Percentiles rank a stretch among this genome's conserved stretches.
Evolutionary conservation across 192 early-diverging fungal genomes (phyloP).

Genomic region (Ramicandelaber brevisporus): DNA sequence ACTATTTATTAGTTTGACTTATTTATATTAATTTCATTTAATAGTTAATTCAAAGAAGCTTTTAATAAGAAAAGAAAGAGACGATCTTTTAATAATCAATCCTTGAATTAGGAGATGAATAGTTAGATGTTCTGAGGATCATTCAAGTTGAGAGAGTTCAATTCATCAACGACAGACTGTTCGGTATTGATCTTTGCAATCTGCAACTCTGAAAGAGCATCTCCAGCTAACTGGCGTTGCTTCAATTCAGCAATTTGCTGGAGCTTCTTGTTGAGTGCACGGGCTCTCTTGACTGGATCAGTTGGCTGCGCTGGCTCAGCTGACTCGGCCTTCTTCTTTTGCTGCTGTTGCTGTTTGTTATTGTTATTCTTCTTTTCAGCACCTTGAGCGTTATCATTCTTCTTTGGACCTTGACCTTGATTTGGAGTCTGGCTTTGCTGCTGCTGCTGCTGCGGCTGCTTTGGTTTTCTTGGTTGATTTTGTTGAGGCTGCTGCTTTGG

Average conservation of each 20-base stretch:
- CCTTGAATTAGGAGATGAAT: too few relatives aligned
- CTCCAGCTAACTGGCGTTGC: constrained; percentile 45
- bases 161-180: too few relatives aligned
- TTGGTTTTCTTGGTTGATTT: constrained; percentile 9
- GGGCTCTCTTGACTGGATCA: constrained; percentile 69
- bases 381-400: constrained; percentile 10
- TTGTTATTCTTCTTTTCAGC: constrained; percentile 47
- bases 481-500: constrained; percentile 11
- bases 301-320: constrained; percentile 10
- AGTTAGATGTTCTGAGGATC: too few relatives aligned
- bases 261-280: constrained; percentile 74
- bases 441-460: constrained; percentile 7
- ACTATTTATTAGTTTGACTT: too few relatives aligned
- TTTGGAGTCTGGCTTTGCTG: constrained; percentile 1
- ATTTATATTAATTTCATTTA: too few relatives aligned
- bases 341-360: constrained; percentile 50
- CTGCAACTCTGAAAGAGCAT: too few relatives aligned
- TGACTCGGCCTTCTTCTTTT: constrained; percentile 23
- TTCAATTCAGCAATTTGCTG: constrained; percentile 72
- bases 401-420: constrained; percentile 2
- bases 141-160: too few relatives aligned
- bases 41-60: too few relatives aligned
- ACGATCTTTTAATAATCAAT: too few relatives aligned
- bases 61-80: too few relatives aligned
- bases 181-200: too few relatives aligned